phyloP scores from a whole-genome alignment of 1,139 yeast genomes.

The Kurtzmaniella quercitrusa region DNA sequence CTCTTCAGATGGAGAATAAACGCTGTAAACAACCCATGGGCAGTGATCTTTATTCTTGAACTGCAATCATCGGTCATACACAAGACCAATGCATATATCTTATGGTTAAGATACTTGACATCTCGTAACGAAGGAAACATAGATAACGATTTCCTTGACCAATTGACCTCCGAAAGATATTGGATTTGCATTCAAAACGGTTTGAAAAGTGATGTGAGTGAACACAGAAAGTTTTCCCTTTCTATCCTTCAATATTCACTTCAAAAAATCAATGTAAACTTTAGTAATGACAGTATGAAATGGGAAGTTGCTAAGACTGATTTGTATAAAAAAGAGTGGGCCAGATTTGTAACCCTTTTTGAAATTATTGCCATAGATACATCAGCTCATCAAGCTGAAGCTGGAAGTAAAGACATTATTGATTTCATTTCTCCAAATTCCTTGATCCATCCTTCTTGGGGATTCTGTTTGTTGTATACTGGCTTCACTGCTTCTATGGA shows the following conservation, averaged over 20 bases:
- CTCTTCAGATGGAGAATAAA: constrained; percentile 48
- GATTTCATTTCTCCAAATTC: constrained; percentile 49
- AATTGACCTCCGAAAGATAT: constrained; percentile 39
- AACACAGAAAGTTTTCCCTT: constrained; percentile 66
- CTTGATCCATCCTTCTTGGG: constrained; percentile 66
- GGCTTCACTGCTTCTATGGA: constrained; percentile 81
- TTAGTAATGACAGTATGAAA: constrained; percentile 39
- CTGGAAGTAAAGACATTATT: constrained; percentile 64
- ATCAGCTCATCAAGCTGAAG: constrained; percentile 81
- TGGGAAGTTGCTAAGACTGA: constrained; percentile 39
- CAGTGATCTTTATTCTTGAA: constrained; percentile 34
- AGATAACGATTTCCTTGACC: constrained; percentile 14
- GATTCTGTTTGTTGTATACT: constrained; percentile 64
- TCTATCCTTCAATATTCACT: constrained; percentile 65
- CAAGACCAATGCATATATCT: constrained; percentile 41
- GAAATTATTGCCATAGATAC: constrained; percentile 85
- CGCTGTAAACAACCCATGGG: constrained; percentile 38
- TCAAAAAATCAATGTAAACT: constrained; percentile 33
- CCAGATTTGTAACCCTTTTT: constrained; percentile 64
- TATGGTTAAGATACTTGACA: constrained; percentile 54
- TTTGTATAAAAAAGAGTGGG: constrained; percentile 56
- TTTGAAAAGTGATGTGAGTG: constrained; percentile 56
- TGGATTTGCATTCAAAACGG: constrained; percentile 62
- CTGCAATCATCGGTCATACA: constrained; percentile 25
- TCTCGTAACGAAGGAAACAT: constrained; percentile 11